Percentiles rank a stretch among this genome's conserved stretches.
phyloP scores from a whole-genome alignment of 2,329 filamentous ascomycete genomes.

The Xylariaceae sp. region DNA sequence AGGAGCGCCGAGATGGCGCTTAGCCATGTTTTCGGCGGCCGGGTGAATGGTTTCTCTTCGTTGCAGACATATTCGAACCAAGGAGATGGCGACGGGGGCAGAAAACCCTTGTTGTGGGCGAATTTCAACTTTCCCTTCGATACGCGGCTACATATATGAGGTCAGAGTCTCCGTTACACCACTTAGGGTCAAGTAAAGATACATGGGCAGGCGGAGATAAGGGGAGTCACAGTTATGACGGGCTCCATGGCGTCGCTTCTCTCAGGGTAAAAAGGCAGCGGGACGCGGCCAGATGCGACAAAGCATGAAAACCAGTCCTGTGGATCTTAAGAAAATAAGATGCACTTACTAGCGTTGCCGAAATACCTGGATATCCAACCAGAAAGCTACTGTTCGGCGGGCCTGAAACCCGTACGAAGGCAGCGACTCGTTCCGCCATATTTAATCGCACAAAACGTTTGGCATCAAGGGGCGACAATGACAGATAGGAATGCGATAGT shows the following conservation, averaged over 20 bases:
- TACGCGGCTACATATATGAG: constrained; percentile 63
- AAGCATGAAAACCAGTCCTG: constrained; percentile 1
- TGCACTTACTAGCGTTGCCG: constrained; percentile 81
- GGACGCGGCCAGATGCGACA: constrained; percentile 2
- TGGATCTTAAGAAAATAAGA: constrained; percentile 6
- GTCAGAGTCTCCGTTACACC: constrained; percentile 8
- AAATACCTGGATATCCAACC: constrained; percentile 96
- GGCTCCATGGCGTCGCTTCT: constrained; percentile 3
- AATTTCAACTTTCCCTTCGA: constrained; percentile 97
- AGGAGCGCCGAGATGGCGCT: constrained; percentile 84
- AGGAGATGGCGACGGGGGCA: constrained; percentile 82
- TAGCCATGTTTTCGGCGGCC: constrained; percentile 87
- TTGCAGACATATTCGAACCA: constrained; percentile 91
- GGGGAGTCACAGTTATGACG: not conserved
- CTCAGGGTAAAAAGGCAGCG: constrained; percentile 1
- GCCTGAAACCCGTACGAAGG: constrained; percentile 92
- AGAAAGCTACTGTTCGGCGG: constrained; percentile 96
- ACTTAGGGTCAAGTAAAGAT: not conserved
- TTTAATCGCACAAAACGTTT: constrained; percentile 18
- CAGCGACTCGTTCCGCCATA: constrained; percentile 53
- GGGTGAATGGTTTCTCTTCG: constrained; percentile 95
- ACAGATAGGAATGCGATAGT: constrained; percentile 15
- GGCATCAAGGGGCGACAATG: constrained; percentile 20
- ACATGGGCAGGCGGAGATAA: not conserved
- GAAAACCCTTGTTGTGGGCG: constrained; percentile 79